These are phyloP conservation scores for Allomyces macrogynus DNA, from an alignment of 192 early-diverging fungal species.

Conservation along the genomic window DNA sequence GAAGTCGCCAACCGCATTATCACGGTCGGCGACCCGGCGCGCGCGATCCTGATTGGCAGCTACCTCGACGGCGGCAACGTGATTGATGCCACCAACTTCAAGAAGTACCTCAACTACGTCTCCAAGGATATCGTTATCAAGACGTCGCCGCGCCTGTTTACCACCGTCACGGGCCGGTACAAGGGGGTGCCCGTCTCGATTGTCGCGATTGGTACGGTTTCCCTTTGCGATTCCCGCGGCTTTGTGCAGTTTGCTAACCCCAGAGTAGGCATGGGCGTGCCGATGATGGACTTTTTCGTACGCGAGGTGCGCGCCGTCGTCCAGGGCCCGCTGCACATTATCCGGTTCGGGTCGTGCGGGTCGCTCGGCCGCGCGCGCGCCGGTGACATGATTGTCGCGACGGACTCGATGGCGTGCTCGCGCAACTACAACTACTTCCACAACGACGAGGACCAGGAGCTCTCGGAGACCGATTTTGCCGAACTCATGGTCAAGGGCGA, in stretches of 20 bases:
- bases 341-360: slow-evolving; percentile 75
- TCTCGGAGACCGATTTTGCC: background rate
- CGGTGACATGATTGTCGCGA: slow-evolving; percentile 52
- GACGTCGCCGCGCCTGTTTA: slow-evolving; percentile 53
- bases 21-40: slow-evolving; percentile 66
- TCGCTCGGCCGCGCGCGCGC: slow-evolving; percentile 29
- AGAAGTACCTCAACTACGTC: slow-evolving; percentile 1
- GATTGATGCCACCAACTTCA: slow-evolving; percentile 8
- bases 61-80: slow-evolving; percentile 30
- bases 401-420: slow-evolving; percentile 34
- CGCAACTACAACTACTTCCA: slow-evolving; percentile 60
- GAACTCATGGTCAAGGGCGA: slow-evolving; percentile 11
- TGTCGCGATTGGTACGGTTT: slow-evolving; percentile 58
- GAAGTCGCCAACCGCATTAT: slow-evolving; percentile 74
- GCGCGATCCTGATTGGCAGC: slow-evolving; percentile 41
- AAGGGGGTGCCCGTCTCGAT: slow-evolving; percentile 52
- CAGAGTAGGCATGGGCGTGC: slow-evolving; percentile 32
- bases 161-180: slow-evolving; percentile 71
- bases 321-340: slow-evolving; percentile 52
- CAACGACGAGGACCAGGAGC: slow-evolving; percentile 7
- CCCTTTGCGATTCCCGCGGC: background rate
- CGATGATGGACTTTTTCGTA: slow-evolving; percentile 84
- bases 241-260: background rate
- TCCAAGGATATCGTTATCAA: background rate
- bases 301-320: slow-evolving; percentile 64